A percentile compares a stretch with the other conserved stretches of the same genome.
Evolutionary conservation across 2,329 filamentous ascomycete species (phyloP).

Genomic region (Alternaria atra): DNA sequence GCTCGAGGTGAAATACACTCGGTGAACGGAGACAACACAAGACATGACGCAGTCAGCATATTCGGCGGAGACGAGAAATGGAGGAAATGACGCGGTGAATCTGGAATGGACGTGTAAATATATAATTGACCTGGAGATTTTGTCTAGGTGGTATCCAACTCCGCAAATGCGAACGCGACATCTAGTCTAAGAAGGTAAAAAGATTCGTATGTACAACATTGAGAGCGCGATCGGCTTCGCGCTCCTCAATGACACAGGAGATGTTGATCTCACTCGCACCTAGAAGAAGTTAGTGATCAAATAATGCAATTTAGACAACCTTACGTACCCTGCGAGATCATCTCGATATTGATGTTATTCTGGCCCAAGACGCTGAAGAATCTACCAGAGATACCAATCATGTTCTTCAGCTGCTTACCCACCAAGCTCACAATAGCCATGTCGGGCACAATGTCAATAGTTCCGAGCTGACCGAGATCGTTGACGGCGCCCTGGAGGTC

Average conservation of each 20-base stretch:
- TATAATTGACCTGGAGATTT: conserved; percentile 6
- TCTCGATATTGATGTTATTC: conserved; percentile 95
- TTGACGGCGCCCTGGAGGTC: conserved; percentile 64
- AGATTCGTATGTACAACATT: conserved; percentile 96
- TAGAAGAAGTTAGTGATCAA: conserved; percentile 49
- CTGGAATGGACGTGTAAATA: neutral
- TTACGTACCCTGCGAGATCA: conserved; percentile 92
- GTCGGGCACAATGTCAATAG: conserved; percentile 86
- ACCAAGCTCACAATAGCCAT: conserved; percentile 98
- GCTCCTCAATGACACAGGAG: conserved; percentile 92
- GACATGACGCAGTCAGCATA: neutral
- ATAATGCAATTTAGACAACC: rapidly evolving
- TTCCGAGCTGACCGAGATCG: conserved; percentile 81
- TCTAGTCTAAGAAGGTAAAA: conserved; percentile 89
- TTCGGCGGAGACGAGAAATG: neutral
- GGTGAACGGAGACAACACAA: neutral
- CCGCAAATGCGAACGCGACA: conserved; percentile 37
- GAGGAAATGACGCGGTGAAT: neutral
- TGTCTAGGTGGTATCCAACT: conserved; percentile 37
- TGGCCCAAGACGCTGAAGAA: conserved; percentile 97
- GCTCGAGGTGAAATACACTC: conserved; percentile 7
- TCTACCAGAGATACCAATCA: conserved; percentile 86
- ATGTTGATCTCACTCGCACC: conserved; percentile 99
- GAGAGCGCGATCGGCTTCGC: conserved; percentile 90
- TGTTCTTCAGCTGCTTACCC: conserved; percentile 96